These are phyloP conservation scores for Bryum argenteum DNA, from an alignment of 225 moss, liverwort and hornwort species.

Conservation along the genomic window DNA sequence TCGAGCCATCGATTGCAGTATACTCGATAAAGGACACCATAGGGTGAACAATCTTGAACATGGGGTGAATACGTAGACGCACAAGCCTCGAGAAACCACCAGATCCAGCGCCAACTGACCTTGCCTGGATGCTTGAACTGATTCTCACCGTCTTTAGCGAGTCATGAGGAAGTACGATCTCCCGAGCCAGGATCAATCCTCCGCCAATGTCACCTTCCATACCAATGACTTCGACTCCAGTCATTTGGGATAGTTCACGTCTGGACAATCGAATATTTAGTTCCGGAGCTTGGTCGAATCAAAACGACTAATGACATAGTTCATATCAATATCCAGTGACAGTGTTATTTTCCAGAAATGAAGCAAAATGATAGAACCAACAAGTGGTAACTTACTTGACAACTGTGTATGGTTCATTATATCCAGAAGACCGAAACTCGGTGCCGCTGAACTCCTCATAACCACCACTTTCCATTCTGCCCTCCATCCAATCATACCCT, in stretches of 20 bases:
- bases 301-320: too few species aligned
- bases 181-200: constrained; percentile 64
- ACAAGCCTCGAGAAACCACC: constrained; percentile 88
- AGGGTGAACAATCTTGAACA: constrained; percentile 64
- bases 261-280: constrained; percentile 16
- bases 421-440: constrained; percentile 71
- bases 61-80: constrained; percentile 69
- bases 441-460: constrained; percentile 83
- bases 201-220: constrained; percentile 90
- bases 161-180: constrained; percentile 49
- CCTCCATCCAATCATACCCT: constrained; percentile 76
- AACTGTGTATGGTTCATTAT: constrained; percentile 66
- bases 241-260: constrained; percentile 34
- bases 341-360: background rate
- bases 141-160: constrained; percentile 49
- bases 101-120: constrained; percentile 72
- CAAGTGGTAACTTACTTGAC: constrained; percentile 48
- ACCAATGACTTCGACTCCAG: constrained; percentile 35
- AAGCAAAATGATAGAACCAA: background rate
- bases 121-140: constrained; percentile 69
- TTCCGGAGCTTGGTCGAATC: background rate
- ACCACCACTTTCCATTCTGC: constrained; percentile 69
- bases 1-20: constrained; percentile 56
- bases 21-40: constrained; percentile 54
- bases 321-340: too few species aligned